Evolutionary conservation across 805 yeast genomes (phyloP), one percentile per base, ranked within the genome.

Genomic region (Lachancea mirantina): DNA sequence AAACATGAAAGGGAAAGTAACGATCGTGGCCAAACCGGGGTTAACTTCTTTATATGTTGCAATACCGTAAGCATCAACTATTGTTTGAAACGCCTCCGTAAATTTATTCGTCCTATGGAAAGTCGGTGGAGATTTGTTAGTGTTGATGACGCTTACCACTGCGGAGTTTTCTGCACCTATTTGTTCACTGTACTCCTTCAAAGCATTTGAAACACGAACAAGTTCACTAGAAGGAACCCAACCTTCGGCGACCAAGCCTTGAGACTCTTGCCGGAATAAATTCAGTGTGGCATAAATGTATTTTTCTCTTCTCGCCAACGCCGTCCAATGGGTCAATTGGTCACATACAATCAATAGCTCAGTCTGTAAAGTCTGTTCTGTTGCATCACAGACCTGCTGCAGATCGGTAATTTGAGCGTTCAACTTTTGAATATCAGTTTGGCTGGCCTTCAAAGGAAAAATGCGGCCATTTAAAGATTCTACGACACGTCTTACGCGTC

Each of bases 1-100:
- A 64, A 92, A 92, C 94, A 92, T 83, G 59, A 92, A 92, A 15
- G 98, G 98, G 67, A 92, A 92, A 0, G 98, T 92, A 16, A 92
- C 80, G 28, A 85, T 75, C 1, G 98, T 89, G 4, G 98, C 89
- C 42, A 92, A 66, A 34, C 95, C 98, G 4, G 98, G 95, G 58
- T 92, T 92, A 18, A 92, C 92, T 60, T 92, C 98, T 47, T 85
- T 79, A 62, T 92, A 92, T 3, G 85, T 74, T 7, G 96, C 92
- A 37, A 85, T 69, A 47, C 97, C 98, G 60, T 92, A 92, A 3
- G 96, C 92, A 58, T 92, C 98, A 52, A 85, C 84, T 64, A 92
- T 87, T 29, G 76, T 67, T 65, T 92, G 99, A 68, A 85, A 92
- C 0, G 96, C 96, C 20, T 68, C 73, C 0, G 97, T 88, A 57